phyloP scores from a whole-genome alignment of 2,329 filamentous ascomycete species.

The Diaporthe destruens region DNA sequence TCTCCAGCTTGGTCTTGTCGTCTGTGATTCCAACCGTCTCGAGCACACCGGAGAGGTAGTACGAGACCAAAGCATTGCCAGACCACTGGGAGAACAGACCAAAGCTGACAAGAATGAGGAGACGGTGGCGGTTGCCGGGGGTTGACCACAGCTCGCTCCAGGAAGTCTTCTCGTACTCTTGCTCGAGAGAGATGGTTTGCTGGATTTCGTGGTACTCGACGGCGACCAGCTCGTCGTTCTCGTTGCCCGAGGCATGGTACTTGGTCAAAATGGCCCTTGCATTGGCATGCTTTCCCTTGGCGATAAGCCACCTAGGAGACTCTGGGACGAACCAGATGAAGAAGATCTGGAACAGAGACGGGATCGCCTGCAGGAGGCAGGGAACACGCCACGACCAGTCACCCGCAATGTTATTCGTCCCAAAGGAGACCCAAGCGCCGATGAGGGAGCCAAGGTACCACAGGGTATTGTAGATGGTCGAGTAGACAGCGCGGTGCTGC shows the following conservation, averaged over 20 bases:
- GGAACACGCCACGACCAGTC: constrained; percentile 38
- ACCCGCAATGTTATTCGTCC: constrained; percentile 43
- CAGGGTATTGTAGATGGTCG: constrained; percentile 50
- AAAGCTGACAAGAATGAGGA: constrained; percentile 65
- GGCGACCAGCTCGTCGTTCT: constrained; percentile 54
- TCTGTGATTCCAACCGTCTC: constrained; percentile 51
- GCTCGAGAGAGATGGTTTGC: constrained; percentile 57
- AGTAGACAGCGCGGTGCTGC: constrained; percentile 51
- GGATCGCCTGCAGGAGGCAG: constrained; percentile 40
- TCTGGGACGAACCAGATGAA: constrained; percentile 79
- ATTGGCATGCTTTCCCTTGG: constrained; percentile 64
- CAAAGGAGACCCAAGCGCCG: constrained; percentile 45
- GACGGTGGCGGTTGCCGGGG: constrained; percentile 65
- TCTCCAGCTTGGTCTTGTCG: constrained; percentile 48
- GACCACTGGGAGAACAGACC: constrained; percentile 71
- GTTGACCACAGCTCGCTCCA: constrained; percentile 62
- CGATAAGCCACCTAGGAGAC: constrained; percentile 74
- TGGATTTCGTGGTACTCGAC: constrained; percentile 59
- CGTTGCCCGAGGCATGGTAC: constrained; percentile 55
- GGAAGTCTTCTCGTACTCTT: constrained; percentile 58
- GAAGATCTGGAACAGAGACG: constrained; percentile 68
- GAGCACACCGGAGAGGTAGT: constrained; percentile 53
- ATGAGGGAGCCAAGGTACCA: constrained; percentile 49
- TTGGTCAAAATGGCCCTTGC: constrained; percentile 42
- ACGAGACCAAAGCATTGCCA: constrained; percentile 64